Percentiles rank a stretch among this genome's conserved stretches.
These are phyloP conservation scores for Cladosporium sp. DNA, from an alignment of 2,329 filamentous ascomycete species.

Conservation along the genomic window DNA sequence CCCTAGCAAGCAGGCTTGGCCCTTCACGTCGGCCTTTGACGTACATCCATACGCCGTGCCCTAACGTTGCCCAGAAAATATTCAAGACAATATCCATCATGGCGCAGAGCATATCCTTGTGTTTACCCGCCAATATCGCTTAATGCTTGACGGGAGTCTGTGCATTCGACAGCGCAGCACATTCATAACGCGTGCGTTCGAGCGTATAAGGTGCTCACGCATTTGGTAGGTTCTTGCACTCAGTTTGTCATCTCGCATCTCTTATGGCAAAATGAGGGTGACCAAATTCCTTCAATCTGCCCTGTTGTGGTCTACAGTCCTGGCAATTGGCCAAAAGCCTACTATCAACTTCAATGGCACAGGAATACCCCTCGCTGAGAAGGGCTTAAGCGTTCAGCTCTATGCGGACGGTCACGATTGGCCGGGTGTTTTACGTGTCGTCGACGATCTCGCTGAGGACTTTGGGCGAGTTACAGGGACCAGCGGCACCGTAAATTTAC, in stretches of 20 bases:
- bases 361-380: slow-evolving; percentile 25
- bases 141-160: not conserved
- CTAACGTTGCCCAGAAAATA: not conserved
- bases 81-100: not conserved
- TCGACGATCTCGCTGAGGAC: slow-evolving; percentile 62
- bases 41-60: not conserved
- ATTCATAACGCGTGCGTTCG: not conserved
- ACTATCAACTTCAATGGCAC: slow-evolving; percentile 45
- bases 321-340: slow-evolving; percentile 48
- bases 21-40: not conserved
- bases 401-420: slow-evolving; percentile 57
- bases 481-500: slow-evolving; percentile 54
- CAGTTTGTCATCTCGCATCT: not conserved
- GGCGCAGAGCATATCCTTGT: slow-evolving; percentile 50
- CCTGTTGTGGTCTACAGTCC: slow-evolving; percentile 12
- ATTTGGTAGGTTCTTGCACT: not conserved
- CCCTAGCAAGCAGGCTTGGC: not conserved
- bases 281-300: slow-evolving; percentile 2
- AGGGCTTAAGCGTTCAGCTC: slow-evolving; percentile 45
- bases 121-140: slow-evolving; percentile 38
- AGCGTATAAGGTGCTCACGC: not conserved
- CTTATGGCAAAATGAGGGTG: slow-evolving; percentile 27
- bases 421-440: slow-evolving; percentile 65
- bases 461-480: slow-evolving; percentile 67
- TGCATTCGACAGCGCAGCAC: not conserved